phyloP scores from a whole-genome alignment of 2,329 filamentous ascomycete species.

The Aspergillus intermedius region DNA sequence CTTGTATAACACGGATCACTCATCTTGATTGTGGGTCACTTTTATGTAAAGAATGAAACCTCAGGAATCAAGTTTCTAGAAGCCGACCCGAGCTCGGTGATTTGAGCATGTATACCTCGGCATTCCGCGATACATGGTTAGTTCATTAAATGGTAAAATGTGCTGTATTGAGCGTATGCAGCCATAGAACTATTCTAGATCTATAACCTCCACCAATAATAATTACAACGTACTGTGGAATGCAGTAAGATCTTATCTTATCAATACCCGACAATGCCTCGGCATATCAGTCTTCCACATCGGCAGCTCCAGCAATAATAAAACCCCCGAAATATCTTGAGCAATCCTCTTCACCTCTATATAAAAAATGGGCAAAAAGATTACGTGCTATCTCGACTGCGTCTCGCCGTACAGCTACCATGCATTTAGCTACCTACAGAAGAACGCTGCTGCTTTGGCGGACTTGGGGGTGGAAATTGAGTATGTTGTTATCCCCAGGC shows the following conservation, averaged over 20 bases:
- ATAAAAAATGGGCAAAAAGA: constrained; percentile 51
- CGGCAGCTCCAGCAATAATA: too few relatives aligned
- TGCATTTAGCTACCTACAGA: constrained; percentile 52
- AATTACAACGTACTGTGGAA: too few relatives aligned
- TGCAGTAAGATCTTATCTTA: too few relatives aligned
- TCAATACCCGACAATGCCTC: too few relatives aligned
- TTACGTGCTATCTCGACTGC: constrained; percentile 62
- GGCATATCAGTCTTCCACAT: too few relatives aligned
- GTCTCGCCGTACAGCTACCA: constrained; percentile 55
- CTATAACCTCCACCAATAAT: too few relatives aligned
- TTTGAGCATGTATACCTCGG: neutral
- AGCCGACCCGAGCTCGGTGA: neutral
- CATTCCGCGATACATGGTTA: too few relatives aligned
- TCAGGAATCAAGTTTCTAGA: neutral
- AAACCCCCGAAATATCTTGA: too few relatives aligned
- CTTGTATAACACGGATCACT: neutral
- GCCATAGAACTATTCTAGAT: too few relatives aligned
- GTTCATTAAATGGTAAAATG: too few relatives aligned
- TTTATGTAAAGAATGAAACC: neutral
- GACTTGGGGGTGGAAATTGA: constrained; percentile 59
- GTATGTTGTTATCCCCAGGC: constrained; percentile 40
- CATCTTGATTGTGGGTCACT: neutral
- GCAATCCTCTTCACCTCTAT: neutral
- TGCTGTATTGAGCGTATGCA: too few relatives aligned
- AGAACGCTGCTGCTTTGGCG: constrained; percentile 49